Evolutionary conservation across 345 rosid species (phyloP).

Genomic region (Syzygium aromaticum): DNA sequence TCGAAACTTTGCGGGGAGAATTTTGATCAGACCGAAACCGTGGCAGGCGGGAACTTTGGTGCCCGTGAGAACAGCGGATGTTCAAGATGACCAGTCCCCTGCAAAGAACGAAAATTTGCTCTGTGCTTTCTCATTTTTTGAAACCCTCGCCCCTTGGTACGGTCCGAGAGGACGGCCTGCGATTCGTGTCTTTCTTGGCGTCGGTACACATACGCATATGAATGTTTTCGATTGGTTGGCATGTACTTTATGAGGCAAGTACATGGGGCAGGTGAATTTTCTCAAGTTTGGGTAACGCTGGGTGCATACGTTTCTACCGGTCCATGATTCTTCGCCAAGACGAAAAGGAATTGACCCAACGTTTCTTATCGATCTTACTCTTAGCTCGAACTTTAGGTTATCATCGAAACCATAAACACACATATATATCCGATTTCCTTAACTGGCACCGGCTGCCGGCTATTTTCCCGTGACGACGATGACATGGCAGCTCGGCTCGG

Average conservation of each 20-base stretch:
- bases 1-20: not conserved
- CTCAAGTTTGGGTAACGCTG: not conserved
- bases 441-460: not conserved
- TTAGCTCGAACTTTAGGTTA: not conserved
- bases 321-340: not conserved
- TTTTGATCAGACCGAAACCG: not conserved
- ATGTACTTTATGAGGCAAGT: not conserved
- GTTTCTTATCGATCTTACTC: not conserved
- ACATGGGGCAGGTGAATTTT: not conserved
- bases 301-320: fast-evolving
- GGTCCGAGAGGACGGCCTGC: not conserved
- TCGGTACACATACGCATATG: not conserved
- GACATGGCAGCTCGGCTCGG: not conserved
- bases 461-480: not conserved
- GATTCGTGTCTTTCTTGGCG: not conserved
- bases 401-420: not conserved
- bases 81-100: not conserved
- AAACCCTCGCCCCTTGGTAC: not conserved
- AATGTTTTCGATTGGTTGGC: not conserved
- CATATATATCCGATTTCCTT: not conserved
- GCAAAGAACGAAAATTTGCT: not conserved
- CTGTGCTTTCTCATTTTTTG: not conserved
- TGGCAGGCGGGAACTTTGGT: not conserved
- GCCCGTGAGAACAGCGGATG: not conserved
- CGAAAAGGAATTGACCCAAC: not conserved